Base-by-base conservation (phyloP, 345 rosid genomes). In the Aquilaria yunnanensis region DNA sequence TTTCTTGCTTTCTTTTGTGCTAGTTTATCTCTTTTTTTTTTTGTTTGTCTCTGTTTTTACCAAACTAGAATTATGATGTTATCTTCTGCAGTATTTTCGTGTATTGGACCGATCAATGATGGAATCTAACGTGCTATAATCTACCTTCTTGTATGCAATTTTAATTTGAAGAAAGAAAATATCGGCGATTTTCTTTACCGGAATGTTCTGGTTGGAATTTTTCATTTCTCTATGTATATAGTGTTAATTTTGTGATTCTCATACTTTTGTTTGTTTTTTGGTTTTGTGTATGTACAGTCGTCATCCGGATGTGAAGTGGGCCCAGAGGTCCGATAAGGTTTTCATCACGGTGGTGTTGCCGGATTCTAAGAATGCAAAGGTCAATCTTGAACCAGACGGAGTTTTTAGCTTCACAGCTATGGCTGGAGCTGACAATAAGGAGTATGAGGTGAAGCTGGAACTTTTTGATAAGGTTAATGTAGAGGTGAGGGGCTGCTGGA, bases 221-320 rank as follows among this genome's bases (percentile, higher is more conserved):
- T 31, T 9, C 11, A 6, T 6, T 12, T 50, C 11, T 7, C 43
- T 3, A 37, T 37, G 43, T 37, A 9, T 37, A 37, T 37, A 0
- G 43, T 37, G 7, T 37, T 9, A 37, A 9, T 37, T 37, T 3
- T 37, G 43, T 37, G 43, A 37, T 37, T 37, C 8, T 37, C 8
- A 37, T 37, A 37, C 43, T 37, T 37, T 37, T 37, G 43, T 37
- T 5, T 14, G 12, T 4, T 32, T 23, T 23, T 23, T 23, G 23
- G 23, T 23, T 23, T 23, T 47, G 10, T 12, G 12, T 2, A 58
- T 49, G 67, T 59, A 49, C 67, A 90, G 97, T 72, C 97, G 92
- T 64, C 84, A 85, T 80, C 95, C 95, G 0, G 94, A 87, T 70
- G 80, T 90, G 72, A 90, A 85, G 76, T 90, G 97, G 97, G 95